Conservation (phyloP, 805 yeast species). For the Nakazawaea holstii region DNA sequence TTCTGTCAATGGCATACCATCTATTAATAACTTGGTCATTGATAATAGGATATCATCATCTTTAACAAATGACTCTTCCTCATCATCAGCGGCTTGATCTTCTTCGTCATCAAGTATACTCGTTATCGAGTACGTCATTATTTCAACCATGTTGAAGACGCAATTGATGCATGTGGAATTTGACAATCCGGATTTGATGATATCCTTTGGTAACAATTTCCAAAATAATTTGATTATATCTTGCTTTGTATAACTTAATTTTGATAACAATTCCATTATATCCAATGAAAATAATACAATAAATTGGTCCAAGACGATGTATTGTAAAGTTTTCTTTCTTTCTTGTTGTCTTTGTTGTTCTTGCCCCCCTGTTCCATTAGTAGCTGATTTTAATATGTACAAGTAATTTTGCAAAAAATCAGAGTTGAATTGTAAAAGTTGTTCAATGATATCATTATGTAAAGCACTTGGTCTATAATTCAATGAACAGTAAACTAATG, state of each 20-base stretch:
- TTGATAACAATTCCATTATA: constrained; percentile 42
- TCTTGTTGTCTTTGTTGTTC: constrained; percentile 2
- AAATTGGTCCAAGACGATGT: constrained; percentile 44
- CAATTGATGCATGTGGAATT: constrained; percentile 48
- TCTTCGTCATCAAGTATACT: constrained; percentile 20
- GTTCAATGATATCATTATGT: constrained; percentile 28
- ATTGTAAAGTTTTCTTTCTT: constrained; percentile 33
- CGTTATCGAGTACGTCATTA: constrained; percentile 37
- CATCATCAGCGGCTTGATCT: constrained; percentile 7
- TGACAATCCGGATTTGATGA: constrained; percentile 38
- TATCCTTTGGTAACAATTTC: constrained; percentile 26
- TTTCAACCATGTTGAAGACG: constrained; percentile 47
- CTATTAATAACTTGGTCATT: constrained; percentile 22
- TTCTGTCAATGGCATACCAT: constrained; percentile 33
- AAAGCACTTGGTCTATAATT: constrained; percentile 62
- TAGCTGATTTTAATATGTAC: constrained; percentile 19
- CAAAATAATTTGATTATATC: constrained; percentile 24
- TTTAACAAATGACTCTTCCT: constrained; percentile 11
- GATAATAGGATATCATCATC: constrained; percentile 9
- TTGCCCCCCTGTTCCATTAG: constrained; percentile 8
- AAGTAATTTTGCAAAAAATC: constrained; percentile 20
- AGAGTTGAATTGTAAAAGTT: constrained; percentile 21
- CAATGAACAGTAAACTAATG: constrained; percentile 50
- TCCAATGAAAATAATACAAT: constrained; percentile 49
- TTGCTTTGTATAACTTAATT: constrained; percentile 14